Evolutionary conservation across 2,329 filamentous ascomycete genomes (phyloP).

Genomic region (Botrytis byssoidea): DNA sequence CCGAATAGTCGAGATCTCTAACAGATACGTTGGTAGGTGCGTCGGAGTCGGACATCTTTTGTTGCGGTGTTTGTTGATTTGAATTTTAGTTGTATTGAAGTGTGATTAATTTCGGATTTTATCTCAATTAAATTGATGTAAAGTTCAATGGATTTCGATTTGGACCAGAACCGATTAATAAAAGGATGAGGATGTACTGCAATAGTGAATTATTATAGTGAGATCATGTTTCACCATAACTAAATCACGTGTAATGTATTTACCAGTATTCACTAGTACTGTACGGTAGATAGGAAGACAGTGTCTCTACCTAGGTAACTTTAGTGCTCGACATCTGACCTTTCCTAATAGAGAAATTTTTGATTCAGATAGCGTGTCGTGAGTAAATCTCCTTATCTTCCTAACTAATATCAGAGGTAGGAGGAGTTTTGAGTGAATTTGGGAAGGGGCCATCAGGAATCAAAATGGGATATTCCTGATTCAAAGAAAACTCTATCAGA

Average conservation of each 20-base stretch:
- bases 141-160: neutral
- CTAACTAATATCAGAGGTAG: neutral
- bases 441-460: neutral
- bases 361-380: neutral
- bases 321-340: neutral
- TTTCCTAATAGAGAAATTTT: neutral
- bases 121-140: neutral
- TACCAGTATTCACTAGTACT: neutral
- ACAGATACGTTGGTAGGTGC: neutral
- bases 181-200: neutral
- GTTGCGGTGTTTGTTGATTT: neutral
- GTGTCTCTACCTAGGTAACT: neutral
- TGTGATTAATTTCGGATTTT: neutral
- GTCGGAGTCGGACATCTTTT: neutral
- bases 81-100: neutral
- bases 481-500: neutral
- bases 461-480: neutral
- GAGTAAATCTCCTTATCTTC: neutral
- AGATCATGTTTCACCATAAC: neutral
- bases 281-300: neutral
- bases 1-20: neutral
- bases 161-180: neutral
- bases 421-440: neutral
- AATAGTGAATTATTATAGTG: neutral
- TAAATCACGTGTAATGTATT: neutral